A percentile compares a stretch with the other conserved stretches of the same genome.
Conservation (phyloP, 2,329 filamentous ascomycete species). For the Fonsecaea multimorphosa region DNA sequence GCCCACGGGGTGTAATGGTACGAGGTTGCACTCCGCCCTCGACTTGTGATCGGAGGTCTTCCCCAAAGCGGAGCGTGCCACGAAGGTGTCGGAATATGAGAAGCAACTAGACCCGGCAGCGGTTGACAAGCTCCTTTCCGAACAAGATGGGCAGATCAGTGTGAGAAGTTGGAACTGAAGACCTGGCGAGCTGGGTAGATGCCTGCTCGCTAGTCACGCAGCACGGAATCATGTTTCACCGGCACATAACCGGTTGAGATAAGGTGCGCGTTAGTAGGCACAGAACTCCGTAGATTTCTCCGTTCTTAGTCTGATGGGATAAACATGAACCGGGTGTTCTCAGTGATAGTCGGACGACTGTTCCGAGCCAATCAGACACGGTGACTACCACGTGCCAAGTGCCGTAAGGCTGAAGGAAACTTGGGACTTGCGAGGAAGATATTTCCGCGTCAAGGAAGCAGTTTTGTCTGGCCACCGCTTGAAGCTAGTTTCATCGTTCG, state of each 20-base stretch:
- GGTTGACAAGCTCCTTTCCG: background rate
- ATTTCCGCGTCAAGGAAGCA: background rate
- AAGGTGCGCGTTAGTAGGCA: too few species aligned
- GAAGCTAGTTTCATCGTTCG: slow-evolving; percentile 8
- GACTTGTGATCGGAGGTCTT: background rate
- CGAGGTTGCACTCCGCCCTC: background rate
- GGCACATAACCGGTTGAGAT: too few species aligned
- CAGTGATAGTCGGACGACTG: background rate
- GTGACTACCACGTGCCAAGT: background rate
- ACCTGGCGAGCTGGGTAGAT: background rate
- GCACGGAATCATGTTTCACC: background rate
- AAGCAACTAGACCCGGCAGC: background rate
- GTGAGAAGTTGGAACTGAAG: too few species aligned
- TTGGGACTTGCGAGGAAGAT: background rate
- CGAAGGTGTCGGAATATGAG: background rate
- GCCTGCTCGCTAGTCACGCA: background rate
- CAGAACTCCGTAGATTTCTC: too few species aligned
- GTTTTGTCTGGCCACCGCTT: background rate
- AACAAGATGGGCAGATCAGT: background rate
- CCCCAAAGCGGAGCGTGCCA: background rate
- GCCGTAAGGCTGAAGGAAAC: background rate
- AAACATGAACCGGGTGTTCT: background rate
- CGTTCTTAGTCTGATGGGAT: too few species aligned
- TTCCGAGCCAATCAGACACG: background rate
- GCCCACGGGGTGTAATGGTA: background rate